These are phyloP conservation scores for Helotiales sp. DNA, from an alignment of 2,329 filamentous ascomycete species.

Conservation along the genomic window DNA sequence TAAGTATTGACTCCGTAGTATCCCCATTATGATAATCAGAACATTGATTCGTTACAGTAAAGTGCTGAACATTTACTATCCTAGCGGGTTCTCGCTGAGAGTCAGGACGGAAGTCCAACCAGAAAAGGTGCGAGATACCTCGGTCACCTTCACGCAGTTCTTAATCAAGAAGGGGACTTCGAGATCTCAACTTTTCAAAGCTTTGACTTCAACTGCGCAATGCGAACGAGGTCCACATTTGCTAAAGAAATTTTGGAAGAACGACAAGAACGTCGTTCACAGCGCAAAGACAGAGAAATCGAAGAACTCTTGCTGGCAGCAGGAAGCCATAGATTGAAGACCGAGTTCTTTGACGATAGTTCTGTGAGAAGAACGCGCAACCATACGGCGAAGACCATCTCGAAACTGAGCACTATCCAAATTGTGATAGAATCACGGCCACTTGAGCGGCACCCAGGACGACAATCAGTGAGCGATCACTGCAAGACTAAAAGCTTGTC, in stretches of 20 bases:
- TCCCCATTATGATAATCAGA: neutral
- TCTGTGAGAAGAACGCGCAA: neutral
- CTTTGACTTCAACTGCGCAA: neutral
- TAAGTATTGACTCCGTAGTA: neutral
- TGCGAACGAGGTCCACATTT: neutral
- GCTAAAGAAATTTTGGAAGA: constrained; percentile 4
- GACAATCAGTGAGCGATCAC: neutral
- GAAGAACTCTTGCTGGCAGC: neutral
- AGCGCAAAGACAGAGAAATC: neutral
- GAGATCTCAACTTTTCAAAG: neutral
- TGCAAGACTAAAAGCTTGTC: neutral
- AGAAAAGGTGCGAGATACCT: no score
- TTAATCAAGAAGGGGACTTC: neutral
- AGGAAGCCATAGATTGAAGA: neutral
- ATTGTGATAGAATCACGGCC: neutral
- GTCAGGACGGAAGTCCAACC: no score
- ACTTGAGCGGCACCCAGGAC: neutral
- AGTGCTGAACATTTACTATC: neutral
- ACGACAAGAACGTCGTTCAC: neutral
- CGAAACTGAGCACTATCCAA: neutral
- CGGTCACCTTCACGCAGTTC: neutral
- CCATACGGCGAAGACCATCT: neutral
- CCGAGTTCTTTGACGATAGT: neutral
- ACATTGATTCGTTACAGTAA: neutral
- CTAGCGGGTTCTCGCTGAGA: neutral